Percentiles rank a stretch among this genome's conserved stretches.
Conservation (phyloP, 176 grass and related monocot species). For the Stipa capillata region DNA sequence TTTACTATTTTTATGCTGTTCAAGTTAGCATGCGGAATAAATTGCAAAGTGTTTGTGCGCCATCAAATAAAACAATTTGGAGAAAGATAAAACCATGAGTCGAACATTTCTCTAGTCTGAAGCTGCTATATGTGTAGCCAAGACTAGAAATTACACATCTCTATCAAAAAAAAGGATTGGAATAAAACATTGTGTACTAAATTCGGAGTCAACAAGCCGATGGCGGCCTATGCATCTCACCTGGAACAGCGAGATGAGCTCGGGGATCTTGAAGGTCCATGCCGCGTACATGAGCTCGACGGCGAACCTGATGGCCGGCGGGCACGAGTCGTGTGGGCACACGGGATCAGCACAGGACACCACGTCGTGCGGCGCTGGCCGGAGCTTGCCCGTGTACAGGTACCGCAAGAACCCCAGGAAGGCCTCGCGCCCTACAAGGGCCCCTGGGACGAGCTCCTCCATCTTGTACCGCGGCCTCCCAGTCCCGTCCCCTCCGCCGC, state of each 20-base stretch:
- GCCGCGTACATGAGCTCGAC: conserved; percentile 86
- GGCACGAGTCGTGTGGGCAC: conserved; percentile 90
- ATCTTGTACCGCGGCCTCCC: conserved; percentile 64
- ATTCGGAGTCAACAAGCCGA: not conserved
- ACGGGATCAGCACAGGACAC: conserved; percentile 56
- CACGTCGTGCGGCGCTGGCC: conserved; percentile 31
- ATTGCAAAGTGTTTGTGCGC: not conserved
- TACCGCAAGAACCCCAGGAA: conserved; percentile 64
- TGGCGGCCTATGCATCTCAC: conserved; percentile 19
- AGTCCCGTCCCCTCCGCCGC: not conserved
- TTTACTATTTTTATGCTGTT: not conserved
- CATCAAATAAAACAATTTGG: not conserved
- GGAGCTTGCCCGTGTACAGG: conserved; percentile 82
- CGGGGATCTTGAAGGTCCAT: conserved; percentile 61
- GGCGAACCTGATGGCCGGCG: conserved; percentile 58
- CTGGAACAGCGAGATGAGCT: conserved; percentile 84
- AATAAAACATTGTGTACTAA: not conserved
- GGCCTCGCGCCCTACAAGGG: conserved; percentile 64
- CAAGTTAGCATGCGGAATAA: not conserved
- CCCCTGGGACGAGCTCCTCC: conserved; percentile 53
- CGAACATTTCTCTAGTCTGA: not conserved
- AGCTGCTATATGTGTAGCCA: not conserved
- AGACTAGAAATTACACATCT: too few species aligned
- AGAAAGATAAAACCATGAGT: not conserved
- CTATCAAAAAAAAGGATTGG: too few species aligned